Evolutionary conservation across 352 stramenopile species (phyloP).

Genomic region (Peronospora belbahrii): DNA sequence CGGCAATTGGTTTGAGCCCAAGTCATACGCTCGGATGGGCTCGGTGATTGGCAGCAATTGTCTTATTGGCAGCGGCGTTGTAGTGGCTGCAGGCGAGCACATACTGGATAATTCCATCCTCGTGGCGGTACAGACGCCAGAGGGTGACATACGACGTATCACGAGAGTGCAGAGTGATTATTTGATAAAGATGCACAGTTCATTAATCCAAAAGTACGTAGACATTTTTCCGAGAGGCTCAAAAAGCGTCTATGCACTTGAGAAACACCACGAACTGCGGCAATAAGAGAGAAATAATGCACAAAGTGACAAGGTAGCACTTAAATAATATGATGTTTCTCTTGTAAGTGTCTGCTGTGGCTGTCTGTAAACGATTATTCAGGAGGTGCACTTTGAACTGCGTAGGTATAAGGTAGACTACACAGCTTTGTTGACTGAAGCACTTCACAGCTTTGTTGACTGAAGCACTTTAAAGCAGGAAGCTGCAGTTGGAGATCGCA

Average conservation of each 20-base stretch:
- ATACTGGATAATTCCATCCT: slow-evolving; percentile 71
- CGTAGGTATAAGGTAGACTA: no score
- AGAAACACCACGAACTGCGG: slow-evolving; percentile 70
- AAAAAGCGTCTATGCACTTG: slow-evolving; percentile 67
- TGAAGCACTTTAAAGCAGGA: no score
- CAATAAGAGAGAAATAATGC: slow-evolving; percentile 8
- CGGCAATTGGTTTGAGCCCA: slow-evolving; percentile 77
- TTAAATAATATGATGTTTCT: neutral
- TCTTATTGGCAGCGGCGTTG: slow-evolving; percentile 72
- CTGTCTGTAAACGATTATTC: no score
- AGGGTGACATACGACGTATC: slow-evolving; percentile 30
- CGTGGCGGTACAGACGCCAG: slow-evolving; percentile 41
- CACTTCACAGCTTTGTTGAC: no score
- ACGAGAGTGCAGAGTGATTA: slow-evolving; percentile 61
- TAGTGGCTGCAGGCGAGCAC: slow-evolving; percentile 50
- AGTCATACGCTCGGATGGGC: slow-evolving; percentile 34
- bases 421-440: no score
- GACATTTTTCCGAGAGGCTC: slow-evolving; percentile 57
- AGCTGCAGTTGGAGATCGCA: no score
- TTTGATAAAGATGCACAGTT: slow-evolving; percentile 38
- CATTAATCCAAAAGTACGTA: slow-evolving; percentile 63
- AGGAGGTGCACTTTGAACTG: no score
- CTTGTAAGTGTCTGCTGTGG: neutral
- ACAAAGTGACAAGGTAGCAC: neutral
- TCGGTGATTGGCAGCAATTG: slow-evolving; percentile 76